Evolutionary conservation across 1,284 basidiomycete species (phyloP), one percentile per base, ranked within the genome.

Genomic region (Neonothopanus nambi): DNA sequence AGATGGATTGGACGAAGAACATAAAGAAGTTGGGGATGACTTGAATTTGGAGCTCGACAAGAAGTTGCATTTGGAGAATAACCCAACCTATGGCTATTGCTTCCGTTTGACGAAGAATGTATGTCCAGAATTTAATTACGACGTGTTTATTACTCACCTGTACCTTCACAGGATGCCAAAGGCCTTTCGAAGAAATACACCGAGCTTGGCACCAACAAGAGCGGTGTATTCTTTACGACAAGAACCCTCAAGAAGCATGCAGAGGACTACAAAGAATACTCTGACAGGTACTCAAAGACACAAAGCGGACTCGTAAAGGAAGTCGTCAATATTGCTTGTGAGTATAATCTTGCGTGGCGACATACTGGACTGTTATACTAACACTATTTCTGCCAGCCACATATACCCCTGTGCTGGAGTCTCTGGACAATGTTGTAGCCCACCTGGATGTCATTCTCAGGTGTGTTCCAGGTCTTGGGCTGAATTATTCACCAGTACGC

Each of bases 61-160:
- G 75, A 98, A 98, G 73, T 75, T 99, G 17, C 95, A 98, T 70
- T 77, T 99, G 30, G 97, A 99, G 73, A 96, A 97, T 64, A 93
- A 91, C 57, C 81, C 83, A 54, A 82, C 85, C 4, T 95, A 98
- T 67, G 95, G 95, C 3, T 97, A 98, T 67, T 95, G 92, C 63
- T 91, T 99, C 72, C 78, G 97, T 20, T 72, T 99, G 36, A 97
- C 95, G 6, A 97, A 97, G 69, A 91, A 84, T 54, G 92, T 93
- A 68, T 36, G 82, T 79, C 23, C 28, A n/a, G 21, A 17, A 21
- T 41, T 41, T 5, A 45, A 51, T 8, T n/a, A 20, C n/a, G n/a
- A 21, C 5, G 4, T n/a, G n/a, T 28, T 11, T 21, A 1, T 5
- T n/a, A 37, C 37, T 20, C 23, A 43, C 50, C 41, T 23, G n/a